Conservation (phyloP, 192 early-diverging fungal species). For the Podila epicladia region DNA sequence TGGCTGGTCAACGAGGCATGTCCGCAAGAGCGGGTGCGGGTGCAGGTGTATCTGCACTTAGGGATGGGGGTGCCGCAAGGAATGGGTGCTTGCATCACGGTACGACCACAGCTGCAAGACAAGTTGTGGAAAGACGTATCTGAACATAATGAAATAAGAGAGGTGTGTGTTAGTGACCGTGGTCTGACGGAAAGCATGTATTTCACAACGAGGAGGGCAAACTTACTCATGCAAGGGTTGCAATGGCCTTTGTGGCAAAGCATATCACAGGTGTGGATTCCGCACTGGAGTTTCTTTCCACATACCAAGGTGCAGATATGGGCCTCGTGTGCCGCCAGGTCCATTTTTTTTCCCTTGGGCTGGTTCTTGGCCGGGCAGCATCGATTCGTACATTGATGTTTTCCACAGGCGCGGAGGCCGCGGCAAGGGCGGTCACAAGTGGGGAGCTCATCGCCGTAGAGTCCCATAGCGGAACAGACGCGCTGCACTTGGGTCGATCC, state of each 20-base stretch:
- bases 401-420: slow-evolving; percentile 71
- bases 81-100: slow-evolving; percentile 84
- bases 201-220: background rate
- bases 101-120: slow-evolving; percentile 87
- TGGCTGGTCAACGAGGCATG: slow-evolving; percentile 79
- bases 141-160: slow-evolving; percentile 7
- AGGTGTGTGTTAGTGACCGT: background rate
- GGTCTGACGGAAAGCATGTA: too few relatives aligned
- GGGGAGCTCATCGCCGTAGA: slow-evolving; percentile 55
- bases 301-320: slow-evolving; percentile 79
- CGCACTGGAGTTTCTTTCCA: slow-evolving; percentile 81
- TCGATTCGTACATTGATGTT: slow-evolving; percentile 69
- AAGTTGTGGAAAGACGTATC: slow-evolving; percentile 85
- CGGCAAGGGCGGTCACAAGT: slow-evolving; percentile 73
- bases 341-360: slow-evolving; percentile 32
- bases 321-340: slow-evolving; percentile 49
- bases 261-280: slow-evolving; percentile 77
- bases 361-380: slow-evolving; percentile 71
- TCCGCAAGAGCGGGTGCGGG: slow-evolving; percentile 76
- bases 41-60: slow-evolving; percentile 78
- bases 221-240: slow-evolving; percentile 71
- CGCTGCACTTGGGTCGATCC: slow-evolving; percentile 58
- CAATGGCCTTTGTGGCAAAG: slow-evolving; percentile 85
- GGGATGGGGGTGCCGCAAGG: slow-evolving; percentile 85
- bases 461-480: slow-evolving; percentile 56